Conservation (phyloP, 805 yeast genomes). For the Wickerhamomyces tratensis region DNA sequence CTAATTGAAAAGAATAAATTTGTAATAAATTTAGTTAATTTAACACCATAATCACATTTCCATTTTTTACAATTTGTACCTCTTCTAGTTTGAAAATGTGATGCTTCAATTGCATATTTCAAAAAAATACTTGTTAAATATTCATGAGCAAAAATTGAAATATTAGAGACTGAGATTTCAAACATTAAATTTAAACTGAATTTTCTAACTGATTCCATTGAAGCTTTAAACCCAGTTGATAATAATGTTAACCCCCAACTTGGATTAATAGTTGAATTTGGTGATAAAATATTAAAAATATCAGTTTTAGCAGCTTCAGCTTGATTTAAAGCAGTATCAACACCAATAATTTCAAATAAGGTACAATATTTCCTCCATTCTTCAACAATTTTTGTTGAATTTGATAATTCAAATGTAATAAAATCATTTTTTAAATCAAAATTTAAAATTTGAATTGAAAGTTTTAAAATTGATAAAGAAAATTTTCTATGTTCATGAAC, state of each 20-base stretch:
- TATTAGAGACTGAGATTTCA: constrained; percentile 35
- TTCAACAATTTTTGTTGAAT: constrained; percentile 21
- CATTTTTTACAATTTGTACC: constrained; percentile 18
- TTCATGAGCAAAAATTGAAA: constrained; percentile 34
- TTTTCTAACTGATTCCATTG: constrained; percentile 69
- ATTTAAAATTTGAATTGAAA: constrained; percentile 40
- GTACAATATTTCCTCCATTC: constrained; percentile 72
- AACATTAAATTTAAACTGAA: constrained; percentile 49
- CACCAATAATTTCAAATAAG: constrained; percentile 67
- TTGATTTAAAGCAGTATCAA: constrained; percentile 83
- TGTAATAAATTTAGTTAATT: constrained; percentile 35
- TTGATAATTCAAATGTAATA: constrained; percentile 2
- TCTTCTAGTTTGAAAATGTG: constrained; percentile 40
- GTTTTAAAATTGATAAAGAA: constrained; percentile 53
- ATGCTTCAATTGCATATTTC: constrained; percentile 55
- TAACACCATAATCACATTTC: constrained; percentile 50
- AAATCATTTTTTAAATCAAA: constrained; percentile 23
- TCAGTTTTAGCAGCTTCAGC: constrained; percentile 68
- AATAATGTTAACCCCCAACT: constrained; percentile 70
- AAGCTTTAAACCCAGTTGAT: constrained; percentile 65
- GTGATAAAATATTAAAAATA: constrained; percentile 41
- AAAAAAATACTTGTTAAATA: constrained; percentile 36
- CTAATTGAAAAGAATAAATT: constrained; percentile 22
- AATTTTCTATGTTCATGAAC: constrained; percentile 65
- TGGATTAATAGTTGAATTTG: constrained; percentile 43